Conservation (phyloP, 2,329 filamentous ascomycete species). For the Cadophora sp. region DNA sequence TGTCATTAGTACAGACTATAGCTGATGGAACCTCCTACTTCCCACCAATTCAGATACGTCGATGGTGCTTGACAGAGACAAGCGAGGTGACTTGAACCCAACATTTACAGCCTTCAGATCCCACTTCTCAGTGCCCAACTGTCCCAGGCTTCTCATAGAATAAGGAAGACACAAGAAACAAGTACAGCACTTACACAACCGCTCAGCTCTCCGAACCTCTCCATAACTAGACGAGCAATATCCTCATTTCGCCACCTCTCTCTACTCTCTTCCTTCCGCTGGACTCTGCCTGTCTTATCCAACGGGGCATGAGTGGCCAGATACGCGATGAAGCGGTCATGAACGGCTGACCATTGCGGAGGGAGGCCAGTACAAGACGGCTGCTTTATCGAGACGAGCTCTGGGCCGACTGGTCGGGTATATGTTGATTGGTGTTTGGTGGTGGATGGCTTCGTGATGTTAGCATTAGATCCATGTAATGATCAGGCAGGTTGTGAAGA, state of each 20-base stretch:
- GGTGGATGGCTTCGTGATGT: neutral
- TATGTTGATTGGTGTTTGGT: constrained; percentile 16
- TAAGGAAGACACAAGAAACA: neutral
- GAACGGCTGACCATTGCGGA: constrained; percentile 32
- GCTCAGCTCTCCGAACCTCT: constrained; percentile 35
- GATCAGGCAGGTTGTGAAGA: neutral
- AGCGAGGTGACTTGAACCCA: too few species aligned
- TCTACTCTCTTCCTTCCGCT: constrained; percentile 30
- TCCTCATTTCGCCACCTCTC: constrained; percentile 36
- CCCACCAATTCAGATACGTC: too few species aligned
- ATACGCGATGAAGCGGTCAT: constrained; percentile 41
- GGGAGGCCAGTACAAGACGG: constrained; percentile 36
- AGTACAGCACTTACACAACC: constrained; percentile 29
- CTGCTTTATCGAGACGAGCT: constrained; percentile 26
- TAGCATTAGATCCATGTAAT: neutral
- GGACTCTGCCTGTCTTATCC: constrained; percentile 31
- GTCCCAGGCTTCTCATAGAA: too few species aligned
- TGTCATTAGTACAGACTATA: too few species aligned
- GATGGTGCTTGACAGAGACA: too few species aligned
- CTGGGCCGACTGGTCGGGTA: constrained; percentile 26
- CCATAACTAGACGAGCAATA: constrained; percentile 30
- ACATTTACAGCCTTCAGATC: too few species aligned
- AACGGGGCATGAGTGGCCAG: constrained; percentile 40
- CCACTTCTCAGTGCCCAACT: too few species aligned
- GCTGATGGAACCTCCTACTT: too few species aligned